phyloP scores from a whole-genome alignment of 2,329 filamentous ascomycete genomes.

The Alternaria sp. region DNA sequence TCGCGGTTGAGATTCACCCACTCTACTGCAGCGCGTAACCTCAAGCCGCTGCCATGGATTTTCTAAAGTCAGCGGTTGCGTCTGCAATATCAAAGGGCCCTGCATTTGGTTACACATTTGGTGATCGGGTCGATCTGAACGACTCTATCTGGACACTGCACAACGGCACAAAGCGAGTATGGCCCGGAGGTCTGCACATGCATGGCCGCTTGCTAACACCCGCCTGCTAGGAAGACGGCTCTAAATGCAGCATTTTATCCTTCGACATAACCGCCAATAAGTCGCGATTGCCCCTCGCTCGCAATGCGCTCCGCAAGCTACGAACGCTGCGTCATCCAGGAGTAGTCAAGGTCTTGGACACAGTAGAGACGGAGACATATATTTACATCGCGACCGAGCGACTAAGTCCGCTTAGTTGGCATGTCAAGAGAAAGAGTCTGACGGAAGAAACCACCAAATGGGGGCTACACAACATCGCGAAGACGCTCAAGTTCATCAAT shows the following conservation, averaged over 20 bases:
- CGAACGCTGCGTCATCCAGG: conserved; percentile 93
- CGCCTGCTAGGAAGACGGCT: conserved; percentile 79
- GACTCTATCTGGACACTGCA: conserved; percentile 96
- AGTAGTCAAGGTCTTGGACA: conserved; percentile 92
- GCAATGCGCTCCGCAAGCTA: conserved; percentile 92
- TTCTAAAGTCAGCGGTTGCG: conserved; percentile 95
- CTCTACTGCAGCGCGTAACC: conserved; percentile 1
- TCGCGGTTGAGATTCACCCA: conserved; percentile 1
- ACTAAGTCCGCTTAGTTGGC: conserved; percentile 85
- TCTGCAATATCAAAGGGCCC: conserved; percentile 96
- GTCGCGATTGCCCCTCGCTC: conserved; percentile 82
- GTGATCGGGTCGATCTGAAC: conserved; percentile 89
- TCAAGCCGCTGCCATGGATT: conserved; percentile 75
- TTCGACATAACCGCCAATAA: conserved; percentile 88
- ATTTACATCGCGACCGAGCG: conserved; percentile 97
- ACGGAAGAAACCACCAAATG: conserved; percentile 95
- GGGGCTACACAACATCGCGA: conserved; percentile 89
- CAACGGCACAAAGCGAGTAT: conserved; percentile 90
- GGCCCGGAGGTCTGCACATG: conserved; percentile 31
- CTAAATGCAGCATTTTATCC: conserved; percentile 94
- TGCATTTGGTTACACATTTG: conserved; percentile 90
- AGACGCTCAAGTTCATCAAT: conserved; percentile 95
- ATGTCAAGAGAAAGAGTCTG: conserved; percentile 85
- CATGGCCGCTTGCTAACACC: conserved; percentile 32
- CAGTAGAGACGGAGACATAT: conserved; percentile 93